Evolutionary conservation across 2,329 filamentous ascomycete genomes (phyloP), one percentile per base, ranked within the genome.

Genomic region (Cyphellophora attinorum): DNA sequence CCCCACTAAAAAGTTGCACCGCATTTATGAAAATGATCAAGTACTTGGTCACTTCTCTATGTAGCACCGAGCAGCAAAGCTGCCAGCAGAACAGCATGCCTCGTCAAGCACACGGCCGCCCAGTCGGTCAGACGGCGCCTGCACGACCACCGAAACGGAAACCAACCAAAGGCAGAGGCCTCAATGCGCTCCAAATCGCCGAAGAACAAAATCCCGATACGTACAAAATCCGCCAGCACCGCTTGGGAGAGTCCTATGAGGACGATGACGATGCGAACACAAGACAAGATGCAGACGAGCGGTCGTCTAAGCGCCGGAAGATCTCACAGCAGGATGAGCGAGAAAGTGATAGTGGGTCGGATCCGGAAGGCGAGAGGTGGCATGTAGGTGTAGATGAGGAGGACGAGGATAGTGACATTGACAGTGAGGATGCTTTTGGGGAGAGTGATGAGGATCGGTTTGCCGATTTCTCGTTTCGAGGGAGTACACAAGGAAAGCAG

Each of bases 351-450:
- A 62, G 65, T 44, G 84, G 83, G 6, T 88, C 80, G 47, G 88
- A 94, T 52, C 85, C 81, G 41, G 83, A 88, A 41, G 86, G 85
- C 14, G 83, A 93, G 50, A 77, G 83, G 51, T 94, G 85, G 85
- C 79, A 72, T 32, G 67, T 93, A 33, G 19, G 17, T 14, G 29
- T 12, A 6, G 75, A 79, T 14, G 73, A 71, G 31, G 74, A 71
- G 29, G 76, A 80, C 34, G 70, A 81, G 42, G 79, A 83, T 49
- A 76, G 72, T 35, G 76, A 81, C 42, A 63, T 84, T 37, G 78
- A 83, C 53, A 80, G 74, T 46, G 79, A 83, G 53, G 85, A 93
- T 51, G 88, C 89, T 2, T 85, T 94, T 66, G 84, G 85, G 3
- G 79, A 84, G 45, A 91, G 84, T 50, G 88, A 94, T 51, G 79